These are phyloP conservation scores for Emmonsiellopsis sp. DNA, from an alignment of 2,329 filamentous ascomycete species.

Conservation along the genomic window DNA sequence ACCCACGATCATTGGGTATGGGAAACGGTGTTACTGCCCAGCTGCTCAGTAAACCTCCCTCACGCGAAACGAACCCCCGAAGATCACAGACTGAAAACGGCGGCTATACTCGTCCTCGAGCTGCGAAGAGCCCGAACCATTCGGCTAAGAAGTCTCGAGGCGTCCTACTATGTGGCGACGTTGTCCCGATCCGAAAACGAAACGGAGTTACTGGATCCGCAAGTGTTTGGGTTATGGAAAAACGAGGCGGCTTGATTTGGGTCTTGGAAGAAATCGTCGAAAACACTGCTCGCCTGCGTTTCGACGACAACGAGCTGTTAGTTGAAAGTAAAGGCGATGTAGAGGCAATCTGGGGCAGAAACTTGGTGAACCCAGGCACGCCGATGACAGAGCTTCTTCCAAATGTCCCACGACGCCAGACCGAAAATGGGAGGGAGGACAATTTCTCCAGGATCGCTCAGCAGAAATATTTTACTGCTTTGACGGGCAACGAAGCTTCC, in stretches of 20 bases:
- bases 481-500: conserved; percentile 60
- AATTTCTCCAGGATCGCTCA: conserved; percentile 68
- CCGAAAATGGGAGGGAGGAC: conserved; percentile 57
- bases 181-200: conserved; percentile 95
- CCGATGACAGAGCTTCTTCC: conserved; percentile 73
- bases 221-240: conserved; percentile 98
- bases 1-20: conserved; percentile 45
- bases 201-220: conserved; percentile 87
- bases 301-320: conserved; percentile 70
- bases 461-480: conserved; percentile 74
- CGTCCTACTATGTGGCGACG: conserved; percentile 87
- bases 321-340: conserved; percentile 63
- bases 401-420: conserved; percentile 63
- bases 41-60: conserved; percentile 71
- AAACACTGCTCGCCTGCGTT: conserved; percentile 67
- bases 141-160: conserved; percentile 69
- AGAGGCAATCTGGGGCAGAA: conserved; percentile 76
- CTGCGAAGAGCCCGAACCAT: conserved; percentile 52
- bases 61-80: conserved; percentile 40
- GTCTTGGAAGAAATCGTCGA: conserved; percentile 96
- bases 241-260: conserved; percentile 88
- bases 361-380: conserved; percentile 55
- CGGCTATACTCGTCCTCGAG: conserved; percentile 33
- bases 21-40: conserved; percentile 81
- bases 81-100: conserved; percentile 51